Base-by-base conservation (phyloP, 768 basidiomycete species). In the Mycena belliarum region DNA sequence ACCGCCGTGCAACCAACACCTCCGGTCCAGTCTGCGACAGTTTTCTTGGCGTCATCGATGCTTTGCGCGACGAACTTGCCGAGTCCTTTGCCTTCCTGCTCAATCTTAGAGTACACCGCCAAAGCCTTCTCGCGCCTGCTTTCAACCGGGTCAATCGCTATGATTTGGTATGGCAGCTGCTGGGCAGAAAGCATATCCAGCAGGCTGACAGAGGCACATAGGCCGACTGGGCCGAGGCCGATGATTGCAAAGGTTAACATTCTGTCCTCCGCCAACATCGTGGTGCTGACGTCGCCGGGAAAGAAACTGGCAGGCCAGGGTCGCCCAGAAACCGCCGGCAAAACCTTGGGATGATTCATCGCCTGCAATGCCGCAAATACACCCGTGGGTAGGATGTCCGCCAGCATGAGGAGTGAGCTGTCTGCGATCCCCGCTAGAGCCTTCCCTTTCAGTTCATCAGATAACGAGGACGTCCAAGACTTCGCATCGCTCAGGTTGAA, bases 361-460 rank as follows among this genome's bases (percentile, higher is more conserved):
- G 84, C 84, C 68, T 91, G 90, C 55, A 85, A 66, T 3, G 86
- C 86, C 10, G 89, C 89, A 64, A 90, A 92, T 16, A 88, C 82
- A 5, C 89, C 89, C 0, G 91, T 92, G 4, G 91, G 91, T 15
- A 91, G 78, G 65, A 91, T 90, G 65, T 92, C 91, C 11, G 87
- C 86, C 9, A 92, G 75, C 53, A 92, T 74, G 21, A 92, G 77
- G 43, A 91, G 74, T 1, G 88, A 88, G 37, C 80, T 82, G 62
- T 91, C 88, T 4, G 82, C 67, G 6, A 91, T 71, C 11, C 68
- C 69, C 16, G 70, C 69, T 42, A 82, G 69, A 1, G 76, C 76
- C 41, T 68, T 69, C 33, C 71, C 65, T 60, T 75, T 78, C 53
- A 70, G 69, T 29, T 73, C 68, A n/a, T 68, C 49, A 14, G 75